Base-by-base conservation (phyloP, 2,329 filamentous ascomycete species). In the Eutypella sp. region DNA sequence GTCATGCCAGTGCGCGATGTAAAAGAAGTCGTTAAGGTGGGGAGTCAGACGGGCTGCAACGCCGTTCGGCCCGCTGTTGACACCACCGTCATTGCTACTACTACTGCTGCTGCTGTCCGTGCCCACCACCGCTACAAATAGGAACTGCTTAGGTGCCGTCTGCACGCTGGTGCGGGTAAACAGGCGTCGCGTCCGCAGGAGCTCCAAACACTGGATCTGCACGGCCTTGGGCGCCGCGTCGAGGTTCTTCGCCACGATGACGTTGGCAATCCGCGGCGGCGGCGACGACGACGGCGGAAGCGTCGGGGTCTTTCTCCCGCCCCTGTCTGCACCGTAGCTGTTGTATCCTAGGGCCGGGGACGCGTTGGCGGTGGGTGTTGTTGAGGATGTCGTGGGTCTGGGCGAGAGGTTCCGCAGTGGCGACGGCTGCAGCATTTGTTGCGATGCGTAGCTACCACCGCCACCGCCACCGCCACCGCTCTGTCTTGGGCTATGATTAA, bases 1-100 rank as follows among this genome's bases (percentile, higher is more conserved):
- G 47, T 84, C 78, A 58, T 97, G 90, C 69, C 84, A 88, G 64
- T 97, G 91, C 0, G 88, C 92, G 47, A 97, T 83, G 61, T 90
- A 89, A 54, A 97, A 85, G 52, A 87, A 81, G 48, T 97, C 89
- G 57, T 90, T 95, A 65, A 85, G 61, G 55, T 89, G 76, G 25
- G 66, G 67, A 19, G 72, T 76, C 41, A 84, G 71, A 41, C 69
- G 70, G 3, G 73, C 70, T 37, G 69, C 59, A 31, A 76, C 73
- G 2, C 72, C 72, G 34, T 67, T 65, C 29, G 62, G 61, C 1
- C 73, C 74, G 18, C 67, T 71, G 16, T n/a, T 15, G 16, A 11
- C 11, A 6, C 29, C 29, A 7, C 29, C 29, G 7, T 13, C 25
- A 8, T 29, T 13, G 8, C 13, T 7, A 13, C 8, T 29, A 33